Base-by-base conservation (phyloP, 345 rosid genomes). In the Streptanthus diversifolius region DNA sequence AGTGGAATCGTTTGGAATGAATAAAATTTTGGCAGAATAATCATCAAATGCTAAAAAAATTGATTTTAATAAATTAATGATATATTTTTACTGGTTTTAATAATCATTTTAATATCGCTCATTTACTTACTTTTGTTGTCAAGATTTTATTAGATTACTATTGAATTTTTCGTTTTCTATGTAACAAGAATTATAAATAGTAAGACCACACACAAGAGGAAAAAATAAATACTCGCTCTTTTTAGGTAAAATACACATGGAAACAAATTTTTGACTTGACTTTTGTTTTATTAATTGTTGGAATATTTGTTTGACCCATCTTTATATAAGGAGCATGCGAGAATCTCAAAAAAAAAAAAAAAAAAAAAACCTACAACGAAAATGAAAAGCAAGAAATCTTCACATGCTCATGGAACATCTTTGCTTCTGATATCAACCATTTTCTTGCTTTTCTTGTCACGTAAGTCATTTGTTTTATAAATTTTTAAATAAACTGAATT, bases 371-470 rank as follows among this genome's bases (percentile, higher is more conserved):
- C 17, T 25, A 29, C 35, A 55, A 41, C 33, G 52, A 41, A 72
- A 29, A 72, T 63, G 70, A 22, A 54, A 30, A 53, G 19, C 45
- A 63, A 40, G 37, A 72, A 10, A 22, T 72, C 63, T 41, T 53
- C 47, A 15, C 35, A 29, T 30, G 70, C 70, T 53, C 35, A 47
- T 59, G 63, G 55, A 30, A 63, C 63, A 41, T 53, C 7, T 21
- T 21, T 63, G 21, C 70, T 63, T 63, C 47, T 72, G 27, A 53
- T 53, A 15, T 54, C 63, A 72, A 53, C 63, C 45, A 43, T 72
- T 63, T n/a, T 63, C 45, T 63, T 72, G 37, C 4, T 72, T 63
- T 72, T 53, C 45, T 5, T 72, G 48, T 53, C 76, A 41, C 63
- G 70, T 54, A 63, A 63, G 70, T 72, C 10, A 54, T 32, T 33